Evolutionary conservation across 768 basidiomycete genomes (phyloP).

Genomic region (Tylopilus vinaceipallidus): DNA sequence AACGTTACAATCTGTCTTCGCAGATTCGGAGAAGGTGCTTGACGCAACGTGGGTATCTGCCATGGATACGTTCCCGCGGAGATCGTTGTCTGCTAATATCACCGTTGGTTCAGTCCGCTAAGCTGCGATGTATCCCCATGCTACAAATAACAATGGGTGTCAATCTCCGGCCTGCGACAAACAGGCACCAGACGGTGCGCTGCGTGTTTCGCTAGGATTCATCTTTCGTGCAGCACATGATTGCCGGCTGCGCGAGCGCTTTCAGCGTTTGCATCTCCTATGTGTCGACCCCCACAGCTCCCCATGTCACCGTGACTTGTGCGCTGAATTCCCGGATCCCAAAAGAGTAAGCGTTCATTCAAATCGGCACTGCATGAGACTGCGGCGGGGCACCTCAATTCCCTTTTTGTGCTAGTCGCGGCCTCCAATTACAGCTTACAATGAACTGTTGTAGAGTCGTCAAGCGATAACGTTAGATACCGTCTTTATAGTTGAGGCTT

Average conservation of each 20-base stretch:
- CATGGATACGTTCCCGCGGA: conserved; percentile 35
- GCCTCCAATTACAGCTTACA: conserved; percentile 1
- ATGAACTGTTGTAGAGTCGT: conserved; percentile 8
- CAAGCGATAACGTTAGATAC: conserved; percentile 13
- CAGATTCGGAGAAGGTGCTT: conserved; percentile 15
- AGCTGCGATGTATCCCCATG: conserved; percentile 25
- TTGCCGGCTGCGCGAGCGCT: neutral
- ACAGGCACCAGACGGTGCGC: conserved; percentile 3
- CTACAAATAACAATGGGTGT: neutral
- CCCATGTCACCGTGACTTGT: conserved; percentile 20
- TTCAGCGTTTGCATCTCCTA: conserved; percentile 11
- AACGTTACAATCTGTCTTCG: conserved; percentile 23
- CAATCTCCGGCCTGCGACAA: conserved; percentile 24
- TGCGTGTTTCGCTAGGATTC: conserved; percentile 11
- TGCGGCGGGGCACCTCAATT: conserved; percentile 17
- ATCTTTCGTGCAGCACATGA: neutral
- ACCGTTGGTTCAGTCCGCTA: conserved; percentile 12
- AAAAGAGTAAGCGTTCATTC: conserved; percentile 1
- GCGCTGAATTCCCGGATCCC: conserved; percentile 6
- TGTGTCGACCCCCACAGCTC: conserved; percentile 20
- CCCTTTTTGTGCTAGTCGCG: conserved; percentile 2
- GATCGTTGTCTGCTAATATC: conserved; percentile 17
- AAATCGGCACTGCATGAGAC: neutral
- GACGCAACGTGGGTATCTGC: conserved; percentile 26
- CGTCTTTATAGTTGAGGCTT: neutral